A percentile compares a stretch with the other conserved stretches of the same genome.
phyloP scores from a whole-genome alignment of 2,329 filamentous ascomycete species.

The Alternaria viburni region DNA sequence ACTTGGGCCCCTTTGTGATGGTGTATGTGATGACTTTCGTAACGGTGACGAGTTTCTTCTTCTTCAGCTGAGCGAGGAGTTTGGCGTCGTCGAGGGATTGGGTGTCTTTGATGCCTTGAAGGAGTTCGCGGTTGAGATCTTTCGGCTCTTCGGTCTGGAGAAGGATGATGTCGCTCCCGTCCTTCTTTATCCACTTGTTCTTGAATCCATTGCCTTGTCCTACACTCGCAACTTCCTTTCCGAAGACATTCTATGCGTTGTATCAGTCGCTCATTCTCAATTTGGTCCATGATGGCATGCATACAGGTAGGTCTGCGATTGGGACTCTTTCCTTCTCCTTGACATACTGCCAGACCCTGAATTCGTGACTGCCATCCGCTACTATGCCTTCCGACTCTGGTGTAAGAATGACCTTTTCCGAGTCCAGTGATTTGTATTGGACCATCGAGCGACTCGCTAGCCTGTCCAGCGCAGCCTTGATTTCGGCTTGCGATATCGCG shows the following conservation, averaged over 20 bases:
- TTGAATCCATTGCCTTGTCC: slow-evolving; percentile 96
- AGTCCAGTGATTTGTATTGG: slow-evolving; percentile 80
- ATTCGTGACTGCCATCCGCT: slow-evolving; percentile 58
- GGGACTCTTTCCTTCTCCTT: slow-evolving; percentile 53
- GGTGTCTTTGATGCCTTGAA: slow-evolving; percentile 74
- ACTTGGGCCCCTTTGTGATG: slow-evolving; percentile 84
- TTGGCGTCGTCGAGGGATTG: slow-evolving; percentile 75
- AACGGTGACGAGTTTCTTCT: slow-evolving; percentile 85
- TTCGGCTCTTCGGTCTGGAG: slow-evolving; percentile 73
- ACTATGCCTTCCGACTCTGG: slow-evolving; percentile 79
- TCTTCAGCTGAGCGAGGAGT: slow-evolving; percentile 80
- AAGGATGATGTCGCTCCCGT: slow-evolving; percentile 59
- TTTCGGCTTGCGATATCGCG: slow-evolving; percentile 52
- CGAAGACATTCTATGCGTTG: slow-evolving; percentile 63
- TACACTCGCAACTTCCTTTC: slow-evolving; percentile 78
- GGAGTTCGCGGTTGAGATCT: slow-evolving; percentile 78
- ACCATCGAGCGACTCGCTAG: slow-evolving; percentile 86
- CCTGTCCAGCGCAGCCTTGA: slow-evolving; percentile 89
- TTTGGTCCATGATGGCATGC: slow-evolving; percentile 11
- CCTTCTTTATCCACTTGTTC: slow-evolving; percentile 71
- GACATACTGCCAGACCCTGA: slow-evolving; percentile 58
- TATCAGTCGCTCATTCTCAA: slow-evolving; percentile 25
- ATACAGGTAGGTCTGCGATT: slow-evolving; percentile 56
- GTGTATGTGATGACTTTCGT: slow-evolving; percentile 87
- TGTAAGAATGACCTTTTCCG: slow-evolving; percentile 78